Base-by-base conservation (phyloP, 768 basidiomycete species). In the Leccinum aurantiacum region DNA sequence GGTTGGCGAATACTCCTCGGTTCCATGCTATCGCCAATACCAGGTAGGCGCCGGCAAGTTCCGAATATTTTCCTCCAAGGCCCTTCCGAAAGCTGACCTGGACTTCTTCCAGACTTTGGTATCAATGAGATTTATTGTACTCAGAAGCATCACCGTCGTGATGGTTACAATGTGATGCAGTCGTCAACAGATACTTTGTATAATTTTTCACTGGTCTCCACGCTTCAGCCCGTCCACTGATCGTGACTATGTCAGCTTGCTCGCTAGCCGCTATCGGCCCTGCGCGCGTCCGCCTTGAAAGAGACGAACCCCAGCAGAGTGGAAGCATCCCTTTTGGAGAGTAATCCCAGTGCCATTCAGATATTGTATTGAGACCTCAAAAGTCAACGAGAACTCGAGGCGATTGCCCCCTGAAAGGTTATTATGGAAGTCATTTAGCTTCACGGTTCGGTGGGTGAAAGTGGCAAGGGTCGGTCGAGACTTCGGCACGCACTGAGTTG, bases 351-450 rank as follows among this genome's bases (percentile, higher is more conserved):
- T 31, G 29, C 41, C 59, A 58, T 58, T 53, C 53, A 57, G 55
- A 53, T 52, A n/a, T 57, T 60, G 22, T 55, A 61, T 67, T 19
- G 35, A 62, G 63, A 56, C 58, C 52, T 58, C 54, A n/a, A 27
- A 57, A 61, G 50, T 54, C 60, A 46, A 37, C 57, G 31, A 55
- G 57, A 67, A 60, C 60, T 57, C 60, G 50, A 67, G 59, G 68
- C 63, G 58, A 56, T 46, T 58, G 35, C 54, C 41, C 66, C 65
- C 54, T 60, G 54, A 53, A 57, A 25, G 27, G 54, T 64, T 66
- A 71, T 64, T 70, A 70, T 70, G 69, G 70, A 71, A 72, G 68
- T 54, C 24, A 56, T 53, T 59, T 47, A 58, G 33, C 53, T 51
- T 48, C 56, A 11, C 25, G 35, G 51, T 33, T 54, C 31, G 58